Evolutionary conservation across 2,329 filamentous ascomycete species (phyloP).

Genomic region (Lasiodiplodia sp.): DNA sequence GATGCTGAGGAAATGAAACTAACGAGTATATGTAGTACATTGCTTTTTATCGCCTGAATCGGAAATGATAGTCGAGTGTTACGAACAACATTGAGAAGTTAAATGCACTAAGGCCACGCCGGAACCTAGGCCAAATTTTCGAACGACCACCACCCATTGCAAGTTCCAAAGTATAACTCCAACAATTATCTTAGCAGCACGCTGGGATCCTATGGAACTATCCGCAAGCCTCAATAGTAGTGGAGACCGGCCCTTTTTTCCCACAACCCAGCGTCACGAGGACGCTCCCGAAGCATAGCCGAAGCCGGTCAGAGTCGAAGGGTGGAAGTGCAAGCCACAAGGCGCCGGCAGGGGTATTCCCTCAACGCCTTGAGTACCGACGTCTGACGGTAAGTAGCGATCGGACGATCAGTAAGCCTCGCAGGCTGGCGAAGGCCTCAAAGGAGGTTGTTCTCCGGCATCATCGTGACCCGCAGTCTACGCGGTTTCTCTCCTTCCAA

Average conservation of each 20-base stretch:
- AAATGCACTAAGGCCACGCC: neutral
- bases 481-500: neutral
- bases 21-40: neutral
- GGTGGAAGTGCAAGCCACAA: neutral
- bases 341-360: neutral
- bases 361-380: neutral
- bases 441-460: neutral
- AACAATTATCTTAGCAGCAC: neutral
- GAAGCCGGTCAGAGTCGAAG: neutral
- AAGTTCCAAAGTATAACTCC: neutral
- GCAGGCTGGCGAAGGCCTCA: neutral
- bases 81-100: neutral
- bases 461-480: neutral
- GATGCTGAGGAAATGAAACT: neutral
- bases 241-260: neutral
- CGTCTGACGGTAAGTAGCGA: neutral
- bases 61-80: neutral
- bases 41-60: neutral
- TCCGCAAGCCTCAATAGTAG: neutral
- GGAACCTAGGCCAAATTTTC: neutral
- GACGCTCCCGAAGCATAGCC: neutral
- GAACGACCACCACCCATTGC: neutral
- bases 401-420: neutral
- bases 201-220: neutral
- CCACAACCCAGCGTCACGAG: neutral